phyloP scores from a whole-genome alignment of 164 flowering plant genomes.

The Magnolia kwangsiensis region DNA sequence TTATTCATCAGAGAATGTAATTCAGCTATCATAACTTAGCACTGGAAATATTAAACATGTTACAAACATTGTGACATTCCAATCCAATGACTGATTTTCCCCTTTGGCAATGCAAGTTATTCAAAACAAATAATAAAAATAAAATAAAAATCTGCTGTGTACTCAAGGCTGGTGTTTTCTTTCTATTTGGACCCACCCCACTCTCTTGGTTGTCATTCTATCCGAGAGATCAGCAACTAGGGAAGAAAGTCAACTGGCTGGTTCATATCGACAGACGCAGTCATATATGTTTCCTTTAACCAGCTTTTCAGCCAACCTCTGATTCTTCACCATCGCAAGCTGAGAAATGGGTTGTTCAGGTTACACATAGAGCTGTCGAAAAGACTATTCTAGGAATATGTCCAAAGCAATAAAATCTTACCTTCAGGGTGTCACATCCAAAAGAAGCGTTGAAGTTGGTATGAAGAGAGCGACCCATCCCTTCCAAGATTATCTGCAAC shows the following conservation, averaged over 20 bases:
- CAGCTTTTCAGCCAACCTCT: constrained; percentile 89
- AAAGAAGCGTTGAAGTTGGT: constrained; percentile 93
- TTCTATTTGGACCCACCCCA: too few species aligned
- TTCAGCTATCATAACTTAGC: too few species aligned
- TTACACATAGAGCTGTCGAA: not conserved
- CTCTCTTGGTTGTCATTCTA: not conserved
- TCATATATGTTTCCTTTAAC: constrained; percentile 88
- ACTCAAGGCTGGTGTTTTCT: too few species aligned
- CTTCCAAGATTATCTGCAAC: constrained; percentile 86
- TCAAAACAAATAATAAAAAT: too few species aligned
- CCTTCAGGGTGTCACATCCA: constrained; percentile 91
- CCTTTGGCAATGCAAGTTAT: too few species aligned
- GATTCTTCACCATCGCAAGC: constrained; percentile 99
- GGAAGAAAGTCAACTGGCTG: constrained; percentile 27
- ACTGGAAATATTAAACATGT: too few species aligned
- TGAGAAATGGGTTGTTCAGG: constrained; percentile 28
- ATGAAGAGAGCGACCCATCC: constrained; percentile 97
- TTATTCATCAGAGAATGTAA: too few species aligned
- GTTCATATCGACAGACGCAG: constrained; percentile 89
- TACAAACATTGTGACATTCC: too few species aligned
- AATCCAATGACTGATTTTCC: too few species aligned
- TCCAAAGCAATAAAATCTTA: constrained; percentile 17
- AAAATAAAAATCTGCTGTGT: too few species aligned
- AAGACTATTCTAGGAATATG: not conserved
- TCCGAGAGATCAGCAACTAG: not conserved